Evolutionary conservation across 1,139 yeast species (phyloP).

Genomic region (Pichia sp.): DNA sequence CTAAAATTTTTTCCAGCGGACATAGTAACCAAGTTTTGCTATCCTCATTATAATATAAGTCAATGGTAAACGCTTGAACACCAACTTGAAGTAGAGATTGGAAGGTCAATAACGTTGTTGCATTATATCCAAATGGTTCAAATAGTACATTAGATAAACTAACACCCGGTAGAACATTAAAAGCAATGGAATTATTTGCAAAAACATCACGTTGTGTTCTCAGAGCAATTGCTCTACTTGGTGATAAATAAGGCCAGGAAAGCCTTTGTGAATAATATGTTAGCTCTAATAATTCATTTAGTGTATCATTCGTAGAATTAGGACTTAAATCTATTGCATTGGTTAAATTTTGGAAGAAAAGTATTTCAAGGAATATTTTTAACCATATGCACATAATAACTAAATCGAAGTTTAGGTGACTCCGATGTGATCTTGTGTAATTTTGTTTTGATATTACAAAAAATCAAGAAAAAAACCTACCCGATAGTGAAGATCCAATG

Average conservation of each 20-base stretch:
- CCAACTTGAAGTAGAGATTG: conserved; percentile 43
- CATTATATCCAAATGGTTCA: conserved; percentile 44
- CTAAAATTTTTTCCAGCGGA: conserved; percentile 32
- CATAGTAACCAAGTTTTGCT: conserved; percentile 61
- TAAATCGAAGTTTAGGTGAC: not conserved
- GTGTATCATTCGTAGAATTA: not conserved
- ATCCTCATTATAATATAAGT: conserved; percentile 59
- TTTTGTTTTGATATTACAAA: not conserved
- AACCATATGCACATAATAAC: not conserved
- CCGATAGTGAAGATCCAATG: too few relatives aligned
- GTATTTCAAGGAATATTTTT: not conserved
- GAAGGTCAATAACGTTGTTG: conserved; percentile 36
- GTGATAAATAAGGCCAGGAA: conserved; percentile 19
- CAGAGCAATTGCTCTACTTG: conserved; percentile 34
- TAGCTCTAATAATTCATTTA: conserved; percentile 1
- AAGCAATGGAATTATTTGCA: conserved; percentile 49
- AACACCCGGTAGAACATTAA: conserved; percentile 52
- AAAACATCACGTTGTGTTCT: conserved; percentile 69
- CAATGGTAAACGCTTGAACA: conserved; percentile 47
- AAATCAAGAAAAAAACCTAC: not conserved
- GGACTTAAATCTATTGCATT: not conserved
- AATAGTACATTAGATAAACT: conserved; percentile 48
- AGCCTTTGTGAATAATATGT: conserved; percentile 5
- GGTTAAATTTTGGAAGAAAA: not conserved
- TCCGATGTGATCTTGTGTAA: not conserved